These are phyloP conservation scores for Elongisporangium senticosum DNA, from an alignment of 352 stramenopile genomes.

Conservation along the genomic window DNA sequence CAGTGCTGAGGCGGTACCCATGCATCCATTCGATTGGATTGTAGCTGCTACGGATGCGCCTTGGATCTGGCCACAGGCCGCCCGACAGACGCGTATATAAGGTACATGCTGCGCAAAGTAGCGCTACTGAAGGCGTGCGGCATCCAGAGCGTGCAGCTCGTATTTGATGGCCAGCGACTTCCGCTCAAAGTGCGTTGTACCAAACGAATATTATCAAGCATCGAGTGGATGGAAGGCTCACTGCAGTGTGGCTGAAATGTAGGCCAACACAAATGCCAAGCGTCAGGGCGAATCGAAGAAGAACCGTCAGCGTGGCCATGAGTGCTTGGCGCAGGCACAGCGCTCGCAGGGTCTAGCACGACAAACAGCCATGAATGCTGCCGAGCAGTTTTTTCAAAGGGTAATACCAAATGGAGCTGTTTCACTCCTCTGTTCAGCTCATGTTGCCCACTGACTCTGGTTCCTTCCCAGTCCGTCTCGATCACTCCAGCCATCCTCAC, in stretches of 20 bases:
- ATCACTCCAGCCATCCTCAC: conserved; percentile 58
- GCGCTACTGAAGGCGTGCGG: conserved; percentile 49
- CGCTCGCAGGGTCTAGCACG: conserved; percentile 37
- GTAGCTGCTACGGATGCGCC: conserved; percentile 73
- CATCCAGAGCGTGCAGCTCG: conserved; percentile 51
- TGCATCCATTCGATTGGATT: conserved; percentile 1
- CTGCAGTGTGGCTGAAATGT: neutral
- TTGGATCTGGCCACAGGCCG: conserved; percentile 64
- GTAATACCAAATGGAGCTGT: conserved; percentile 7
- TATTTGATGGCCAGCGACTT: conserved; percentile 72
- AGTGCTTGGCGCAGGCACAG: conserved; percentile 44
- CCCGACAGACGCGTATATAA: conserved; percentile 57
- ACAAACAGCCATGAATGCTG: conserved; percentile 49
- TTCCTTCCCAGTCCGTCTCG: conserved; percentile 38
- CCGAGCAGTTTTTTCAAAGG: conserved; percentile 53
- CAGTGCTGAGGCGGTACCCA: neutral
- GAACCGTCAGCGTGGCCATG: conserved; percentile 43
- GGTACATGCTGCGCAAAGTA: conserved; percentile 74
- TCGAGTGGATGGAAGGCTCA: neutral
- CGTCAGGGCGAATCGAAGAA: conserved; percentile 48
- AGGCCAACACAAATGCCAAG: conserved; percentile 68
- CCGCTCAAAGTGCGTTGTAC: conserved; percentile 48
- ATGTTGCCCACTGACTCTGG: neutral
- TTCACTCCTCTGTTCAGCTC: neutral
- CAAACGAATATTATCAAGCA: no score